Conservation (phyloP, 2,329 filamentous ascomycete genomes). For the Aspergillus quadricinctus region DNA sequence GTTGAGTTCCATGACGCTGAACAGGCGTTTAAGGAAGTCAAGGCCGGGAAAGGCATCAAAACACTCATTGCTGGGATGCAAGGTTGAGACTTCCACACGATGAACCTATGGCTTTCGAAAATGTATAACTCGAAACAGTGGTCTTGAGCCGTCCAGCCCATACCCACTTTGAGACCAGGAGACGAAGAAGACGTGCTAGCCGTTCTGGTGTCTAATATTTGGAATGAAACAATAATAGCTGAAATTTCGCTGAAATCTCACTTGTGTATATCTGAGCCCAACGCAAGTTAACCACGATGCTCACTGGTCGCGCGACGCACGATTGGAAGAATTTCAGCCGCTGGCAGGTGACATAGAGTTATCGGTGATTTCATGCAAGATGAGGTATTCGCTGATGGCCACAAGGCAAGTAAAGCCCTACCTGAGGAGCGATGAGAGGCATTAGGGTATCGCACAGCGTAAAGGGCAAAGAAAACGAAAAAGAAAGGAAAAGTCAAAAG, state of each 20-base stretch:
- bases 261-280: neutral
- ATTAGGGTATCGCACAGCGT: neutral
- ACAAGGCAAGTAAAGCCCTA: neutral
- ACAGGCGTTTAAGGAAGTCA: constrained; percentile 80
- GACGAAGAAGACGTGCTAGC: neutral
- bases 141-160: neutral
- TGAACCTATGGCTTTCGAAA: constrained; percentile 1
- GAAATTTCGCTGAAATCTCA: neutral
- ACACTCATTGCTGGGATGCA: constrained; percentile 42
- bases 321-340: neutral
- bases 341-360: neutral
- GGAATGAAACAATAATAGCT: neutral
- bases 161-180: neutral
- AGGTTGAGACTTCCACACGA: constrained; percentile 7
- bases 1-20: constrained; percentile 80
- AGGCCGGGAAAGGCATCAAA: constrained; percentile 64
- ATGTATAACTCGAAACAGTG: neutral
- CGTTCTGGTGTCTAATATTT: neutral
- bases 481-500: neutral
- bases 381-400: constrained; percentile 1
- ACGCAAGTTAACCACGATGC: neutral
- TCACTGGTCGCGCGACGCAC: neutral
- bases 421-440: neutral
- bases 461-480: neutral
- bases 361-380: neutral